Base-by-base conservation (phyloP, 768 basidiomycete species). In the Psilocybe tampanensis region DNA sequence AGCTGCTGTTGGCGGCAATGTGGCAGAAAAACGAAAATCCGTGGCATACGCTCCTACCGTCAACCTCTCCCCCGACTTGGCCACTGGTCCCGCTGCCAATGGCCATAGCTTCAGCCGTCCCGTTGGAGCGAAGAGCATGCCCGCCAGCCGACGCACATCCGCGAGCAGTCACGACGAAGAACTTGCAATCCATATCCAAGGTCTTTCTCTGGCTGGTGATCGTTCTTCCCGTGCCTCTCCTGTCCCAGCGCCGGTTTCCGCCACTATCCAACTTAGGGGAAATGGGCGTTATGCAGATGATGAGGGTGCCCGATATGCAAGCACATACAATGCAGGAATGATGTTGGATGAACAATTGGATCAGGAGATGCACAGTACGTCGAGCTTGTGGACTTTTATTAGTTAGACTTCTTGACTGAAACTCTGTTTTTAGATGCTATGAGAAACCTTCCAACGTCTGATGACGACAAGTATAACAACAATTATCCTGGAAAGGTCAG, bases 321-420 rank as follows among this genome's bases (percentile, higher is more conserved):
- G 80, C 59, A 79, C 79, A 32, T 92, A 86, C 71, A 93, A 92
- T 66, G 84, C 90, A 39, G 92, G 91, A 26, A 89, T 94, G 87
- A 87, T 95, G 86, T 76, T 96, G 59, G 94, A 96, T 63, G 91
- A 95, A 70, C 93, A 95, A 67, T 74, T 96, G 62, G 94, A 96
- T 67, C 86, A 92, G 74, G 94, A 96, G 70, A 94, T 96, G 86
- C 88, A 95, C 68, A 94, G 94, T 94, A 64, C 65, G 89, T 81
- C 17, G 23, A 41, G 8, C 26, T n/a, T 44, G 23, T 29, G 58
- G 49, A 43, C 34, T 54, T 15, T 36, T 8, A n/a, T 33, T 12
- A 26, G 54, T 26, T 36, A 49, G 49, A 52, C 55, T 42, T 21
- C 62, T 55, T 59, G 32, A 53, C 60, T 43, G n/a, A n/a, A n/a